These are phyloP conservation scores for Xylariomycetidae sp. DNA, from an alignment of 2,329 filamentous ascomycete genomes.

Conservation along the genomic window DNA sequence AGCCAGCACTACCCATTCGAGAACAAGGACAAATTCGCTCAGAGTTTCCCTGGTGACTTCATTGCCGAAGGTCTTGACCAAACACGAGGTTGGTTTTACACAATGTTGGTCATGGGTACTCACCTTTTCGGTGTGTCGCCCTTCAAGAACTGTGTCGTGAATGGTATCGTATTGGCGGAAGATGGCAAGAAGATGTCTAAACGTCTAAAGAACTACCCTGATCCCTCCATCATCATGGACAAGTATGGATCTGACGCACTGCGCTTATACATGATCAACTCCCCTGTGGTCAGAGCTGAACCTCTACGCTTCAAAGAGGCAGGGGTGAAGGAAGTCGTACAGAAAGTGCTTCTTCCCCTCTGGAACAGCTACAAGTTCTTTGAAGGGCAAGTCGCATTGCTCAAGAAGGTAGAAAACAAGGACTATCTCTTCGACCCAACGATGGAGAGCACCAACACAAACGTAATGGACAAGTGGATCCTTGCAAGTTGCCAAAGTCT, in stretches of 20 bases:
- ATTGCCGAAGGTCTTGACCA: slow-evolving; percentile 92
- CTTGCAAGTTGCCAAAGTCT: slow-evolving; percentile 88
- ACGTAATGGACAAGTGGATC: slow-evolving; percentile 97
- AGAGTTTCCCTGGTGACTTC: slow-evolving; percentile 85
- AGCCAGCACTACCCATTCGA: slow-evolving; percentile 90
- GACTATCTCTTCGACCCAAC: slow-evolving; percentile 76
- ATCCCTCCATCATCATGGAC: slow-evolving; percentile 76
- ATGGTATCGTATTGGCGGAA: slow-evolving; percentile 88
- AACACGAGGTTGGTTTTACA: slow-evolving; percentile 87
- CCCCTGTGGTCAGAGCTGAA: slow-evolving; percentile 87
- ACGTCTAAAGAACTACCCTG: slow-evolving; percentile 91
- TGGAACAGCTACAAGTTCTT: slow-evolving; percentile 99
- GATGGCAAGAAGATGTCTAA: slow-evolving; percentile 99
- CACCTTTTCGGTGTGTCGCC: slow-evolving; percentile 81
- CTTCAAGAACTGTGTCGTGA: slow-evolving; percentile 95
- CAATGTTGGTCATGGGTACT: slow-evolving; percentile 79
- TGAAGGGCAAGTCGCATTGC: slow-evolving; percentile 75
- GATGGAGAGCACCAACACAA: slow-evolving; percentile 71
- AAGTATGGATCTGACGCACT: slow-evolving; percentile 90
- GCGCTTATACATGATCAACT: slow-evolving; percentile 94
- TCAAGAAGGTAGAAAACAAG: slow-evolving; percentile 78
- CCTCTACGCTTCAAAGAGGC: slow-evolving; percentile 86
- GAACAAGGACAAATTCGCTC: slow-evolving; percentile 75
- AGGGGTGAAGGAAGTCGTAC: slow-evolving; percentile 91
- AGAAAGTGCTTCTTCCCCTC: slow-evolving; percentile 81